phyloP scores from a whole-genome alignment of 2,329 filamentous ascomycete species.

The Lachnum nothofagi region DNA sequence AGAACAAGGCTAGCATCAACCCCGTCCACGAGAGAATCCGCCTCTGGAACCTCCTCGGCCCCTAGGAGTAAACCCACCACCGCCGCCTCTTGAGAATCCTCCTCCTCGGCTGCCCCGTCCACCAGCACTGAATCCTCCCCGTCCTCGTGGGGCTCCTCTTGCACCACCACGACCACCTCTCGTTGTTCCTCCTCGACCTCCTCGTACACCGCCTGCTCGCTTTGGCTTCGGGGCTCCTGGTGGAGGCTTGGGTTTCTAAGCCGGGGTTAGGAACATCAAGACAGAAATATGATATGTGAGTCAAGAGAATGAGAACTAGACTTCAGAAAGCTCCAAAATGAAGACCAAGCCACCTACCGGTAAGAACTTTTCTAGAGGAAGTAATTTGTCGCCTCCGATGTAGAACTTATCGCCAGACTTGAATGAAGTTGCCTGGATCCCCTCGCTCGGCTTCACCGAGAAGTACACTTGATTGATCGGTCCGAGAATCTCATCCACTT shows the following conservation, averaged over 20 bases:
- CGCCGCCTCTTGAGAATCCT: conserved; percentile 33
- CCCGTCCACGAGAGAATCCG: conserved; percentile 31
- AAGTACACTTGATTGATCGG: conserved; percentile 98
- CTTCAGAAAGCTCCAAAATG: not conserved
- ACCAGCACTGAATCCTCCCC: conserved; percentile 44
- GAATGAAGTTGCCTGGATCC: conserved; percentile 91
- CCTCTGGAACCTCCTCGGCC: conserved; percentile 30
- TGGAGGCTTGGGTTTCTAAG: conserved; percentile 67
- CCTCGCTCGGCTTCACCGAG: conserved; percentile 94
- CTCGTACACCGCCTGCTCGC: conserved; percentile 58
- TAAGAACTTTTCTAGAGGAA: conserved; percentile 92
- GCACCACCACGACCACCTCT: conserved; percentile 39
- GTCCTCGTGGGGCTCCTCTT: conserved; percentile 50
- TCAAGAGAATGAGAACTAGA: not conserved
- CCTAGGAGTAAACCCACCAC: conserved; percentile 31
- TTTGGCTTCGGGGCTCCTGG: conserved; percentile 65
- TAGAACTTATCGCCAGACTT: conserved; percentile 96
- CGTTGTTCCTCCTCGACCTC: conserved; percentile 41
- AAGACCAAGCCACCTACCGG: conserved; percentile 41
- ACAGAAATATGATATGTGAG: not conserved
- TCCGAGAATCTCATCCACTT: conserved; percentile 95
- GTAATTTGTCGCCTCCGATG: conserved; percentile 88
- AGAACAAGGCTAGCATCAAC: conserved; percentile 13
- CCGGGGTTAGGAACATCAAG: not conserved
- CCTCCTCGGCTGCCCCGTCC: conserved; percentile 39